Base-by-base conservation (phyloP, 495 filamentous ascomycete genomes). In the Annulohypoxylon maeteangense region DNA sequence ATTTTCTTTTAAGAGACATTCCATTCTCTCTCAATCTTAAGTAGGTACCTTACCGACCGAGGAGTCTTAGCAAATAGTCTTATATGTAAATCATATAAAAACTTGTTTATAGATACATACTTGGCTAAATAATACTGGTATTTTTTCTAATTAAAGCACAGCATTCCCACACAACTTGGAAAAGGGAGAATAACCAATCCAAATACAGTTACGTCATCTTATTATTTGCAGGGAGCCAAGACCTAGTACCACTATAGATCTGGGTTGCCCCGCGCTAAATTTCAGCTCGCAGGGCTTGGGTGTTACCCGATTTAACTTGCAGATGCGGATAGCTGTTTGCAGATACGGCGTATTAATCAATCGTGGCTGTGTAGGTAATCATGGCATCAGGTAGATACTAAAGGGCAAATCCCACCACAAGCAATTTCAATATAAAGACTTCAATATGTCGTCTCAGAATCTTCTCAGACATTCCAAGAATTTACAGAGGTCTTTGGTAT, bases 281-380 rank as follows among this genome's bases (percentile, higher is more conserved):
- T 25, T 50, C 23, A 27, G 45, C 20, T 27, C 23, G 45, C 20
- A 54, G 50, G 50, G 25, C 25, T 54, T n/a, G 20, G 25, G 47
- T 54, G 40, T 16, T 16, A 5, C 40, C 40, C n/a, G 11, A 42
- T 42, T 42, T 42, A n/a, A 10, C 3, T 1, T 47, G 7, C 40
- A n/a, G n/a, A 47, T 48, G 45, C 42, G 57, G 57, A 38, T 31
- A 42, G 23, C 25, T 29, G 7, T 47, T 14, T 47, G 40, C 42
- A 47, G 42, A 61, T 61, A 61, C 57, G 42, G 14, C 25, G 12
- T 29, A 34, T 31, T 16, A 32, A 16, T 20, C 18, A 57, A 57
- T 25, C 34, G 42, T 61, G 57, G 57, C 57, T 20, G 57, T 61
- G 57, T 11, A 18, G n/a, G 57, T 11, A 18, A 25, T 10, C 16